phyloP scores from a whole-genome alignment of 2,329 filamentous ascomycete genomes.

The Epichloe coenophiala region DNA sequence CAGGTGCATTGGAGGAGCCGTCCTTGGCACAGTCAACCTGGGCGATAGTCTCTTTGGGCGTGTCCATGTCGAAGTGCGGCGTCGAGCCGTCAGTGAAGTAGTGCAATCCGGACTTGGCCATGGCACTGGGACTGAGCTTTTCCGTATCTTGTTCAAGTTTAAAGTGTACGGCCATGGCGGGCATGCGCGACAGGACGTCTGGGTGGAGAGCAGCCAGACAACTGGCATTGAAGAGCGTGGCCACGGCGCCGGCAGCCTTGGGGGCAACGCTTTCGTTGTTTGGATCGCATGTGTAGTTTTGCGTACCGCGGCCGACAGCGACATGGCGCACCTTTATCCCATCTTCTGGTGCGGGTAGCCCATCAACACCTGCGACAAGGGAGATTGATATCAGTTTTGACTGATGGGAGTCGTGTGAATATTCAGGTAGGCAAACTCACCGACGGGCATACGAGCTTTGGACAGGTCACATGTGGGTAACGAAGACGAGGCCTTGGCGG shows the following conservation, averaged over 20 bases:
- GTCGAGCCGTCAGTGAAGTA: slow-evolving; percentile 61
- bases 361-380: slow-evolving; percentile 30
- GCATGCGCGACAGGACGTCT: slow-evolving; percentile 49
- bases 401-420: too few relatives aligned
- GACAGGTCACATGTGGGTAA: slow-evolving; percentile 41
- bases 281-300: slow-evolving; percentile 82
- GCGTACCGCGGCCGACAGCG: slow-evolving; percentile 73
- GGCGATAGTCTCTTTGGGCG: slow-evolving; percentile 36
- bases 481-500: slow-evolving; percentile 25
- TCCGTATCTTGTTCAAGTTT: slow-evolving; percentile 32
- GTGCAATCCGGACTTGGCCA: slow-evolving; percentile 61
- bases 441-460: slow-evolving; percentile 34
- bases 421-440: slow-evolving; percentile 16
- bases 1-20: slow-evolving; percentile 47
- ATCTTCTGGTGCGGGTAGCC: slow-evolving; percentile 45
- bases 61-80: slow-evolving; percentile 70
- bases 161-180: slow-evolving; percentile 55
- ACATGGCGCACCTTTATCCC: slow-evolving; percentile 62
- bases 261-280: slow-evolving; percentile 48
- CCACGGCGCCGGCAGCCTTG: slow-evolving; percentile 56
- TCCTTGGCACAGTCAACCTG: slow-evolving; percentile 50
- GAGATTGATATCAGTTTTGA: background rate
- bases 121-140: slow-evolving; percentile 41
- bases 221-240: slow-evolving; percentile 76
- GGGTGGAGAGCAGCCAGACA: slow-evolving; percentile 63